These are phyloP conservation scores for Baorangia bicolor DNA, from an alignment of 768 basidiomycete species.

Conservation along the genomic window DNA sequence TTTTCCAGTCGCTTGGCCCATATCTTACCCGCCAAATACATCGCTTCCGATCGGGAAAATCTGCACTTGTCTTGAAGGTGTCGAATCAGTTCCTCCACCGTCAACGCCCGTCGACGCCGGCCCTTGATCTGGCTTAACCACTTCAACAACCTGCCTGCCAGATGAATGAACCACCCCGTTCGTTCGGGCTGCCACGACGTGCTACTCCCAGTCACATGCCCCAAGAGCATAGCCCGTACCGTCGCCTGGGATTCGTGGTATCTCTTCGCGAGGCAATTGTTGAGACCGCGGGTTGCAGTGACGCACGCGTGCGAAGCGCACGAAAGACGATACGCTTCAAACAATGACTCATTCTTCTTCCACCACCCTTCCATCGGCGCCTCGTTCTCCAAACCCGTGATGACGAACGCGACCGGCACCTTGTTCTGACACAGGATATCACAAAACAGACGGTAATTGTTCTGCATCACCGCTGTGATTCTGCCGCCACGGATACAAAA, in stretches of 20 bases:
- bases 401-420: constrained; percentile 32
- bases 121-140: constrained; percentile 20
- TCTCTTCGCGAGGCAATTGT: constrained; percentile 22
- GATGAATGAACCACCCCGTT: constrained; percentile 24
- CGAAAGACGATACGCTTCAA: constrained; percentile 25
- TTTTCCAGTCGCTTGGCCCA: constrained; percentile 22
- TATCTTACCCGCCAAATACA: constrained; percentile 24
- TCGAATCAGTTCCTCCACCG: constrained; percentile 17
- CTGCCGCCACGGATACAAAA: constrained; percentile 36
- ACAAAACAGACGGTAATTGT: constrained; percentile 33
- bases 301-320: constrained; percentile 39
- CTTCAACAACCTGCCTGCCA: constrained; percentile 18
- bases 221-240: constrained; percentile 23
- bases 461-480: constrained; percentile 29
- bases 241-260: constrained; percentile 35
- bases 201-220: constrained; percentile 12
- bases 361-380: constrained; percentile 35
- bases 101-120: constrained; percentile 15
- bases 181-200: constrained; percentile 24
- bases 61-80: constrained; percentile 25
- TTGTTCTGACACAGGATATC: constrained; percentile 31
- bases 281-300: constrained; percentile 34
- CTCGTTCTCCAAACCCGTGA: constrained; percentile 36
- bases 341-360: constrained; percentile 31
- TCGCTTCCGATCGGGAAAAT: constrained; percentile 22